These are phyloP conservation scores for Zopfochytrium polystomum DNA, from an alignment of 371 early-diverging fungal species.

Conservation along the genomic window DNA sequence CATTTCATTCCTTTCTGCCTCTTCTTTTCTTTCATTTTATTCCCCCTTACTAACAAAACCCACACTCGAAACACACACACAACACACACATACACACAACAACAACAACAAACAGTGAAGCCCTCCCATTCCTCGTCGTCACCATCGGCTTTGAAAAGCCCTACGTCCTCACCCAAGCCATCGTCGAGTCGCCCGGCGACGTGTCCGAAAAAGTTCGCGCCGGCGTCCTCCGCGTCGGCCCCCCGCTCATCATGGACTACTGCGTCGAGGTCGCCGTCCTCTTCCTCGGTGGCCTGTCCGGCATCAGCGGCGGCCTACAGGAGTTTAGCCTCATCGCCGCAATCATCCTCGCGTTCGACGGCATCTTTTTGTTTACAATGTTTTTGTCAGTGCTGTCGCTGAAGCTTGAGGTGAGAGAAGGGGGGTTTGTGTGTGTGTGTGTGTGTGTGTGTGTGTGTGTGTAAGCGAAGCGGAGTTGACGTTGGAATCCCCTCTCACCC, in stretches of 20 bases:
- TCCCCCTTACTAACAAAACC: too few relatives aligned
- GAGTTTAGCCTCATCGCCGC: conserved; percentile 82
- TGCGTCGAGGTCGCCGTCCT: conserved; percentile 79
- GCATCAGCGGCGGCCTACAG: conserved; percentile 55
- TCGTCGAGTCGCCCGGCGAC: conserved; percentile 53
- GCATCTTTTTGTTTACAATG: conserved; percentile 79
- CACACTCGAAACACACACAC: too few relatives aligned
- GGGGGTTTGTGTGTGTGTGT: too few relatives aligned
- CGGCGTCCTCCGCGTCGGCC: conserved; percentile 69
- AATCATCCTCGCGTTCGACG: conserved; percentile 78
- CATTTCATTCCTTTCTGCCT: conserved; percentile 11
- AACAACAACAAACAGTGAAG: too few relatives aligned
- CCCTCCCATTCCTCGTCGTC: conserved; percentile 87
- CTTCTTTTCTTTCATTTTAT: too few relatives aligned
- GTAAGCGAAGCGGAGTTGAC: too few relatives aligned
- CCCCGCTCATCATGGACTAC: conserved; percentile 71
- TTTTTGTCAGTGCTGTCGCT: conserved; percentile 83
- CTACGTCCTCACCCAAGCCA: conserved; percentile 75
- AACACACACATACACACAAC: too few relatives aligned
- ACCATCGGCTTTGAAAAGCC: conserved; percentile 93
- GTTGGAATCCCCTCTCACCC: not conserved
- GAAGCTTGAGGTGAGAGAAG: conserved; percentile 76
- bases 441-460: too few relatives aligned
- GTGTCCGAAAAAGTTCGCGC: conserved; percentile 55
- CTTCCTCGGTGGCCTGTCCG: conserved; percentile 69